phyloP scores from a whole-genome alignment of 2,329 filamentous ascomycete species.

The Monosporascus ibericus region DNA sequence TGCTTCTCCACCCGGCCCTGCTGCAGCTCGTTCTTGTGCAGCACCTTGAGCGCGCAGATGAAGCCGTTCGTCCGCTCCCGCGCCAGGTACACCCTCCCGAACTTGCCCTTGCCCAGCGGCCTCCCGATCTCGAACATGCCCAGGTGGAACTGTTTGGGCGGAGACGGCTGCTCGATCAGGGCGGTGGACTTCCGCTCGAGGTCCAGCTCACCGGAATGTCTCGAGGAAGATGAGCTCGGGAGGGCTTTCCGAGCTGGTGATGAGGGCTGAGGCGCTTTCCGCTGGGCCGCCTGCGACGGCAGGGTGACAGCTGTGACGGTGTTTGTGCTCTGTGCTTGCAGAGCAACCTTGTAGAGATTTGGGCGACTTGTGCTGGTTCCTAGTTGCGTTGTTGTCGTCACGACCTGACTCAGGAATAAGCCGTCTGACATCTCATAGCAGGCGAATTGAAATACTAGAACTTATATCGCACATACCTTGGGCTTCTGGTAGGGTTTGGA shows the following conservation, averaged over 20 bases:
- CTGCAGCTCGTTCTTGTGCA: constrained; percentile 78
- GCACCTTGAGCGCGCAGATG: constrained; percentile 79
- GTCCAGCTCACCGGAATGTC: constrained; percentile 40
- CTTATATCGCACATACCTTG: constrained; percentile 53
- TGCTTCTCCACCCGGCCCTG: constrained; percentile 78
- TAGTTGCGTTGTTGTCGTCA: constrained; percentile 35
- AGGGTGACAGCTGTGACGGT: constrained; percentile 58
- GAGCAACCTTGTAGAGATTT: constrained; percentile 78
- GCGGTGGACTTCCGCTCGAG: constrained; percentile 45
- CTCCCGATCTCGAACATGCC: constrained; percentile 93
- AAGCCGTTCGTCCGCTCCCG: constrained; percentile 74
- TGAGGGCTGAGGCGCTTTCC: constrained; percentile 36
- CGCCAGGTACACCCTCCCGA: constrained; percentile 78
- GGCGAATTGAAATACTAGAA: too few relatives aligned
- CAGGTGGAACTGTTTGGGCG: constrained; percentile 68
- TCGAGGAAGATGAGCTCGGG: constrained; percentile 23
- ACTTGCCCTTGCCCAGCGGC: constrained; percentile 81
- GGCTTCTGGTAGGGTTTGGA: constrained; percentile 59
- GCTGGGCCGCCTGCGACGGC: constrained; percentile 58
- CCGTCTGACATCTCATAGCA: neutral
- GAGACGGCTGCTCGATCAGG: constrained; percentile 50
- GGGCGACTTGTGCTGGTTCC: constrained; percentile 57
- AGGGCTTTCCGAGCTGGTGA: constrained; percentile 49
- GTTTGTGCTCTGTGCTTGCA: constrained; percentile 71
- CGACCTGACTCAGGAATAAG: constrained; percentile 34